A percentile compares a stretch with the other conserved stretches of the same genome.
Evolutionary conservation across 2,329 filamentous ascomycete genomes (phyloP).

Genomic region (Sporothrix inflata): DNA sequence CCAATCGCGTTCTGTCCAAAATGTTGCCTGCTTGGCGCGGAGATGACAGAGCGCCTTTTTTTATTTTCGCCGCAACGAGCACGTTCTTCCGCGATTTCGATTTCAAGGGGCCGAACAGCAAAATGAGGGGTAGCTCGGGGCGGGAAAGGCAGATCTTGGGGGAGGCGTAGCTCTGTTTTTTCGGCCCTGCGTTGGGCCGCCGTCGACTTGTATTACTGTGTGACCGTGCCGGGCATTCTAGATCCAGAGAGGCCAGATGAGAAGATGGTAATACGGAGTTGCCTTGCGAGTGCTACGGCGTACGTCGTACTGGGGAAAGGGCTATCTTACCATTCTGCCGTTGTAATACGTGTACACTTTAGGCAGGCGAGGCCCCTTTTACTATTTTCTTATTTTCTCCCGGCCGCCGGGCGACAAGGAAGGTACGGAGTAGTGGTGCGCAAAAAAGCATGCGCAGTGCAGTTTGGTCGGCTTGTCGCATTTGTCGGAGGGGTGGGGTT

Average conservation of each 20-base stretch:
- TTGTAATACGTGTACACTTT: background rate
- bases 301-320: background rate
- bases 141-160: background rate
- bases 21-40: background rate
- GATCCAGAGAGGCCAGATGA: background rate
- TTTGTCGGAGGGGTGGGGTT: background rate
- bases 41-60: background rate
- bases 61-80: background rate
- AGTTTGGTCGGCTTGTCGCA: background rate
- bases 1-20: background rate
- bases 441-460: background rate
- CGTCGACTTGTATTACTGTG: constrained; percentile 12
- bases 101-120: background rate
- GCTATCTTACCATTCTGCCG: background rate
- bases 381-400: background rate
- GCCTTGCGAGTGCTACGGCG: too few relatives aligned
- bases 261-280: too few relatives aligned
- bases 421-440: background rate
- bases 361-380: background rate
- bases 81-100: background rate
- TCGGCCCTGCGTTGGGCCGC: background rate
- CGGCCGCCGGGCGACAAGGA: background rate
- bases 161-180: background rate
- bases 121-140: constrained; percentile 10
- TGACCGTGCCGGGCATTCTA: constrained; percentile 2